Conservation (phyloP, 305 asterid species). For the Ilex paraguariensis region DNA sequence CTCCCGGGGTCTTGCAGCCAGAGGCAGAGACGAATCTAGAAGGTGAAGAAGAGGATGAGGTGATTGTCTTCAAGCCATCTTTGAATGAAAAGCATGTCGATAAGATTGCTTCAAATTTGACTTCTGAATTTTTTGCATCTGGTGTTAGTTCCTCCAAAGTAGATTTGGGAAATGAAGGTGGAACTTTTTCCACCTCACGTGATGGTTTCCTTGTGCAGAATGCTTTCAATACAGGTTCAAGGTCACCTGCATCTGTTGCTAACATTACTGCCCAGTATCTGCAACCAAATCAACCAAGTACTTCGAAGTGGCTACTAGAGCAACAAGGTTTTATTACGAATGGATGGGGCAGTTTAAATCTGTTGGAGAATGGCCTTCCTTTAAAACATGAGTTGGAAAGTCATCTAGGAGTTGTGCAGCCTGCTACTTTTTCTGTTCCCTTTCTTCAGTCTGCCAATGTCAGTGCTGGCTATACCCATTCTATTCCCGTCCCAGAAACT, state of each 20-base stretch:
- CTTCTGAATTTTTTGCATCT: neutral
- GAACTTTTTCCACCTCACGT: neutral
- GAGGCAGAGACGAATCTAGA: neutral
- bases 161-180: neutral
- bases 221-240: neutral
- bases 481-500: neutral
- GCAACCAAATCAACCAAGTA: neutral
- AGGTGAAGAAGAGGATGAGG: constrained; percentile 5
- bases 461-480: neutral
- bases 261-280: neutral
- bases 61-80: constrained; percentile 5
- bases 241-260: neutral
- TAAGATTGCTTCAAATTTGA: neutral
- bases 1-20: neutral
- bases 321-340: neutral
- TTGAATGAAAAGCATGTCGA: neutral
- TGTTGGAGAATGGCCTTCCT: neutral
- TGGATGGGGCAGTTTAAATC: neutral
- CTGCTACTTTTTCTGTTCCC: neutral
- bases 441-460: neutral
- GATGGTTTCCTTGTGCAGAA: neutral
- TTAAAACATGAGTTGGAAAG: neutral
- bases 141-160: too few relatives aligned
- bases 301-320: neutral
- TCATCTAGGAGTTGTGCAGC: neutral